phyloP scores from a whole-genome alignment of 306 rosid genomes.

The Alnus glutinosa region DNA sequence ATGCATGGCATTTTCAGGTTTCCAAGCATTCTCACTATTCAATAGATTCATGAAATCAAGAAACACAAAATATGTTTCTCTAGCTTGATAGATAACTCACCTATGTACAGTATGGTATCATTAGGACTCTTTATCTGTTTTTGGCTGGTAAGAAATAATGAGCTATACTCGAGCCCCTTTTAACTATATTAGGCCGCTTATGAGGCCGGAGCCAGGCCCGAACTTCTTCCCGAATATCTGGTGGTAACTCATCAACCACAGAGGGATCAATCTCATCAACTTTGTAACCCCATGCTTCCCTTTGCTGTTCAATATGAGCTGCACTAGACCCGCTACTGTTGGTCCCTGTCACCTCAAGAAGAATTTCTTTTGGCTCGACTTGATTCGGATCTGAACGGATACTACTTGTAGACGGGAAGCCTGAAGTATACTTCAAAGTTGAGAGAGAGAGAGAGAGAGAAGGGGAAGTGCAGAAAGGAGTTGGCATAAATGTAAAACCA shows the following conservation, averaged over 20 bases:
- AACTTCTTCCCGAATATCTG: slow-evolving; percentile 79
- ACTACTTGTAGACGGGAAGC: slow-evolving; percentile 26
- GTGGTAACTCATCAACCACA: slow-evolving; percentile 75
- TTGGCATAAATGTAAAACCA: not conserved
- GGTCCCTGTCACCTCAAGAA: slow-evolving; percentile 31
- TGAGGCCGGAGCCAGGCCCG: slow-evolving; percentile 64
- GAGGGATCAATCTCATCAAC: slow-evolving; percentile 77
- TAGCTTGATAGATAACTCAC: slow-evolving; percentile 6
- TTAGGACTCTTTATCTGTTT: slow-evolving; percentile 35
- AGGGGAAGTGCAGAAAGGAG: not conserved
- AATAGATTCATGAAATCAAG: not conserved
- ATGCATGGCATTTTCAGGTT: not conserved
- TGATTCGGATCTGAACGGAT: slow-evolving; percentile 26
- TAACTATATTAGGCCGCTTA: slow-evolving; percentile 57
- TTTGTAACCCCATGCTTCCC: slow-evolving; percentile 69
- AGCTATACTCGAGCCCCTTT: slow-evolving; percentile 66
- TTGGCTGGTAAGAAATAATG: slow-evolving; percentile 67
- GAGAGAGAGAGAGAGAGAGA: slow-evolving; percentile 6
- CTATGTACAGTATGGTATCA: slow-evolving; percentile 2
- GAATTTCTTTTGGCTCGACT: slow-evolving; percentile 29
- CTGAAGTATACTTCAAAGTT: slow-evolving; percentile 28
- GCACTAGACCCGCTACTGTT: slow-evolving; percentile 17
- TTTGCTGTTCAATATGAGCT: slow-evolving; percentile 34
- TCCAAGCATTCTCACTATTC: not conserved
- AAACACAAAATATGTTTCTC: not conserved